phyloP scores from a whole-genome alignment of 257 asterid species.

The Salvia rosmarinus region DNA sequence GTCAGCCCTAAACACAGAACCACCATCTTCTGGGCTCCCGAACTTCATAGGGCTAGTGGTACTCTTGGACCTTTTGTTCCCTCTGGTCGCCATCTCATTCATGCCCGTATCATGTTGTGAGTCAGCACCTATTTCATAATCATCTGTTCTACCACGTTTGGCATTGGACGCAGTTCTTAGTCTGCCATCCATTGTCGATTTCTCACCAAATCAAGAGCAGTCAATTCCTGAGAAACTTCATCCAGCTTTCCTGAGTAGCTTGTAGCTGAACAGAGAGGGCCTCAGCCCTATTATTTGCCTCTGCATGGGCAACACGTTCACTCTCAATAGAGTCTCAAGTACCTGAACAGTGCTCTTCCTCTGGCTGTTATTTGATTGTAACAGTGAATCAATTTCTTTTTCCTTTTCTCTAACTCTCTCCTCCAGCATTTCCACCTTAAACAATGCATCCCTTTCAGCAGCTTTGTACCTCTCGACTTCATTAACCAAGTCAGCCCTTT shows the following conservation, averaged over 20 bases:
- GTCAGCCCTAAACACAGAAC: constrained; percentile 71
- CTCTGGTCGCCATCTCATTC: constrained; percentile 50
- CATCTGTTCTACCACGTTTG: constrained; percentile 81
- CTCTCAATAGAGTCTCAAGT: constrained; percentile 67
- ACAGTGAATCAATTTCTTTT: constrained; percentile 70
- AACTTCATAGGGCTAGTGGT: constrained; percentile 67
- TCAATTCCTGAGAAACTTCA: constrained; percentile 74
- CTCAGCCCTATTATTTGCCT: constrained; percentile 85
- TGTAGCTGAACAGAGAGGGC: constrained; percentile 87
- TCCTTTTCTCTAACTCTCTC: constrained; percentile 75
- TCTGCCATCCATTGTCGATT: constrained; percentile 62
- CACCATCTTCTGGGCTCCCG: constrained; percentile 79
- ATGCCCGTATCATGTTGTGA: constrained; percentile 65
- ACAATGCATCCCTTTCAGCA: constrained; percentile 74
- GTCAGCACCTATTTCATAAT: constrained; percentile 72
- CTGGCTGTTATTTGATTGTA: constrained; percentile 73
- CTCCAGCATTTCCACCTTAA: constrained; percentile 65
- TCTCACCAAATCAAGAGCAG: constrained; percentile 65
- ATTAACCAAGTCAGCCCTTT: constrained; percentile 52
- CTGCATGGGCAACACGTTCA: constrained; percentile 84
- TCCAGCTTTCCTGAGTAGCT: constrained; percentile 79
- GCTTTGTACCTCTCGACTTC: constrained; percentile 63
- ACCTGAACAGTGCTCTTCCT: constrained; percentile 74
- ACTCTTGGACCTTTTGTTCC: constrained; percentile 78
- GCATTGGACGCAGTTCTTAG: constrained; percentile 67